phyloP scores from a whole-genome alignment of 2,329 filamentous ascomycete species.

The Trichoderma simmonsii region DNA sequence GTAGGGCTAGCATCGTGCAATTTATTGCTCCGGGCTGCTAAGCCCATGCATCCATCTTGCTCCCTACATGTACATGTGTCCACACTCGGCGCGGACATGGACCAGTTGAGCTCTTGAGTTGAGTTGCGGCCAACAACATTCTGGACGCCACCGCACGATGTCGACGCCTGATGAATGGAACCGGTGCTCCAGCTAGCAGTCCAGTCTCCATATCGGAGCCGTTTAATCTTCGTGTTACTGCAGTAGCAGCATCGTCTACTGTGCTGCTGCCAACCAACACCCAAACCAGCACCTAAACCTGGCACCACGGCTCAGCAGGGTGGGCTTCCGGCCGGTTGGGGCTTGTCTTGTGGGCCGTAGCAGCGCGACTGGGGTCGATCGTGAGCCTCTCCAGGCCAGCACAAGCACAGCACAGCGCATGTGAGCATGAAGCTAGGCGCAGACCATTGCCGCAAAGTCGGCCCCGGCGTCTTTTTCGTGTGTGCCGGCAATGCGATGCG shows the following conservation, averaged over 20 bases:
- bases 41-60: background rate
- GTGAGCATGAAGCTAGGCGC: background rate
- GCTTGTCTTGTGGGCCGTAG: background rate
- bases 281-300: background rate
- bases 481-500: conserved; percentile 6
- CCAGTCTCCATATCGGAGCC: background rate
- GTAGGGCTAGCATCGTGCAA: background rate
- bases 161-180: background rate
- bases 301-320: background rate
- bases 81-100: background rate
- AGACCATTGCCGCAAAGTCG: background rate
- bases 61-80: background rate
- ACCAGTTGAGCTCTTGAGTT: background rate
- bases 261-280: background rate
- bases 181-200: background rate
- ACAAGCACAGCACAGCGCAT: background rate
- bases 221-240: background rate
- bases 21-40: background rate
- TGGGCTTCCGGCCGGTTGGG: conserved; percentile 7
- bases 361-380: background rate
- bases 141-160: background rate
- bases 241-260: background rate
- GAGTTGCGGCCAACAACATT: background rate
- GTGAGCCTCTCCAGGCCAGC: background rate
- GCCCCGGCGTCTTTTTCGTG: background rate